Conservation (phyloP, 1,139 yeast species). For the Entelexis sorbosivorans region DNA sequence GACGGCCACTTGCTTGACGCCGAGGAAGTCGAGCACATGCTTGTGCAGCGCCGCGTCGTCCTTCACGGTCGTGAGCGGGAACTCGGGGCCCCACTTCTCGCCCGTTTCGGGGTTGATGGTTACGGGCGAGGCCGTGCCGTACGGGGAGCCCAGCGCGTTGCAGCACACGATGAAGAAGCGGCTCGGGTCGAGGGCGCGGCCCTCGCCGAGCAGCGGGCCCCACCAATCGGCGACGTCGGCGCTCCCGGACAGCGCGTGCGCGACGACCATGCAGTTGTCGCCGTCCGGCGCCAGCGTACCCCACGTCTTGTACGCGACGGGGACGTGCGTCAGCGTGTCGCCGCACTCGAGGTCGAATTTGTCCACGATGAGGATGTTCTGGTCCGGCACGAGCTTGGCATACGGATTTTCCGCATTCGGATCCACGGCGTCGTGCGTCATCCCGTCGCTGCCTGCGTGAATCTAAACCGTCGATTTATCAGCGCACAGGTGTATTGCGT, state of each 20-base stretch:
- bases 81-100: constrained; percentile 73
- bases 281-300: constrained; percentile 58
- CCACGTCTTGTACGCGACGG: constrained; percentile 95
- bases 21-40: constrained; percentile 58
- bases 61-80: constrained; percentile 82
- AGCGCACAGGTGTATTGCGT: constrained; percentile 2
- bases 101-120: constrained; percentile 64
- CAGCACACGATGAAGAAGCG: constrained; percentile 76
- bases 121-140: constrained; percentile 89
- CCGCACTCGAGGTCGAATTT: constrained; percentile 58
- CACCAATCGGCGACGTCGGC: constrained; percentile 95
- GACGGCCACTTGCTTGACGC: constrained; percentile 64
- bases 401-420: constrained; percentile 58
- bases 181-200: constrained; percentile 81
- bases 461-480: constrained; percentile 3
- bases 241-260: constrained; percentile 94
- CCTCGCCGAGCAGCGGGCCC: constrained; percentile 89
- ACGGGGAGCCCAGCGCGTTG: constrained; percentile 89
- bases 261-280: constrained; percentile 71
- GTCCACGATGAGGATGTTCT: constrained; percentile 72
- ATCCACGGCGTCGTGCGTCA: constrained; percentile 21
- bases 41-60: constrained; percentile 81
- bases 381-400: constrained; percentile 63
- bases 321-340: constrained; percentile 57
- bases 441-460: neutral